Conservation (phyloP, 768 basidiomycete species). For the Boletus sp. region DNA sequence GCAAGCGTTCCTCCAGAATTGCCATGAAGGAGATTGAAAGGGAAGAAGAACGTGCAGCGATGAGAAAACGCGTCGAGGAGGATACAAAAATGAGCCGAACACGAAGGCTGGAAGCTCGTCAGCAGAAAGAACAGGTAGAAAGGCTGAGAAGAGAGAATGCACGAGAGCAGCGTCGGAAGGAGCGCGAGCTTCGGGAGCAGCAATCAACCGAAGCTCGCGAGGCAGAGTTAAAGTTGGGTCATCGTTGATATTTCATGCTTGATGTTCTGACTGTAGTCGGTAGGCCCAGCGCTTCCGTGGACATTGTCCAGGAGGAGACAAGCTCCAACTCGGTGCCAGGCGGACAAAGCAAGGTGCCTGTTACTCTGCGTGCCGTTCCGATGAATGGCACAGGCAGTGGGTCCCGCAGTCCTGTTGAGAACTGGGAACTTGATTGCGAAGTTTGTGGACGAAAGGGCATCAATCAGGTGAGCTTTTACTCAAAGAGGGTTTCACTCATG, state of each 20-base stretch:
- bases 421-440: slow-evolving; percentile 89
- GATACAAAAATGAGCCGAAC: slow-evolving; percentile 65
- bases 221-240: slow-evolving; percentile 13
- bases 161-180: slow-evolving; percentile 47
- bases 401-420: slow-evolving; percentile 54
- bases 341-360: slow-evolving; percentile 6
- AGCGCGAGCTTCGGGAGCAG: slow-evolving; percentile 34
- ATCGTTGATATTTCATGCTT: neutral
- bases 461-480: slow-evolving; percentile 58
- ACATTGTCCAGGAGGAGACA: slow-evolving; percentile 1
- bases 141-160: slow-evolving; percentile 53
- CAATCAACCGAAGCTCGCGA: slow-evolving; percentile 11
- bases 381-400: slow-evolving; percentile 38
- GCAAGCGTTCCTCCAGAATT: slow-evolving; percentile 90
- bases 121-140: slow-evolving; percentile 55
- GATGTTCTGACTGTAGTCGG: slow-evolving; percentile 12
- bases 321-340: neutral
- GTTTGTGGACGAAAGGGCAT: slow-evolving; percentile 70
- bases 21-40: slow-evolving; percentile 77
- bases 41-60: slow-evolving; percentile 63
- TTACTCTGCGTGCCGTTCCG: neutral
- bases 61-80: slow-evolving; percentile 61
- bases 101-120: slow-evolving; percentile 52
- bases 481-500: slow-evolving; percentile 18
- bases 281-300: slow-evolving; percentile 11